Base-by-base conservation (phyloP, 2,329 filamentous ascomycete genomes). In the Gnomoniopsis smithogilvyi region DNA sequence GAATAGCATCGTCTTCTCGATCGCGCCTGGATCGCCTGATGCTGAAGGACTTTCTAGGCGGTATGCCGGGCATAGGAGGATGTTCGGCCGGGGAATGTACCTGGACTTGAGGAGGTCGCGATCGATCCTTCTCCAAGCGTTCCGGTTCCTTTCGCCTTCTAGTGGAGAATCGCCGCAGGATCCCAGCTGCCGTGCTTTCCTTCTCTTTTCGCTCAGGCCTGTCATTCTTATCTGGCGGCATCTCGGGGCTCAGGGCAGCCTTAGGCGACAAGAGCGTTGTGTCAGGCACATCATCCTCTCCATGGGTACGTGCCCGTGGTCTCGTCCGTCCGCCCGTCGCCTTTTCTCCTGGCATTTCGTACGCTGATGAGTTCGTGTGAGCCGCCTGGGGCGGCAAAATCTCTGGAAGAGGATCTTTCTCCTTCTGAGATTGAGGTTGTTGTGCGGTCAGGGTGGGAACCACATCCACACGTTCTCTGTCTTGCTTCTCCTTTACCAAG, bases 401-500 rank as follows among this genome's bases (percentile, higher is more conserved):
- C 65, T 95, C 91, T 1, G 90, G 88, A 63, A 95, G 77, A 0
- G 74, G 68, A 10, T 76, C 74, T 54, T 78, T 74, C 30, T 79
- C 77, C 63, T 74, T 77, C 1, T 69, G 67, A 2, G 36, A 36
- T 1, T 45, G 50, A 17, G 60, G 50, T n/a, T 62, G 60, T 41
- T 59, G 58, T 14, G 69, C 38, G 8, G 73, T 64, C 48, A 72
- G 70, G 11, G 69, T 61, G 78, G 24, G 85, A 76, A 47, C 78
- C 24, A 76, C 60, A 38, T 79, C 74, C 30, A 68, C 64, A 55
- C 77, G 77, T 67, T 98, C 93, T 38, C 91, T 86, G 52, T 96
- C 91, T 64, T 92, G 86, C 76, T 98, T 98, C 77, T 99, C 95
- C 65, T 86, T 88, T n/a, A 96, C 95, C 3, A 99, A 83, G 68